Base-by-base conservation (phyloP, 2,329 filamentous ascomycete genomes). In the Harringtonia lauricola region DNA sequence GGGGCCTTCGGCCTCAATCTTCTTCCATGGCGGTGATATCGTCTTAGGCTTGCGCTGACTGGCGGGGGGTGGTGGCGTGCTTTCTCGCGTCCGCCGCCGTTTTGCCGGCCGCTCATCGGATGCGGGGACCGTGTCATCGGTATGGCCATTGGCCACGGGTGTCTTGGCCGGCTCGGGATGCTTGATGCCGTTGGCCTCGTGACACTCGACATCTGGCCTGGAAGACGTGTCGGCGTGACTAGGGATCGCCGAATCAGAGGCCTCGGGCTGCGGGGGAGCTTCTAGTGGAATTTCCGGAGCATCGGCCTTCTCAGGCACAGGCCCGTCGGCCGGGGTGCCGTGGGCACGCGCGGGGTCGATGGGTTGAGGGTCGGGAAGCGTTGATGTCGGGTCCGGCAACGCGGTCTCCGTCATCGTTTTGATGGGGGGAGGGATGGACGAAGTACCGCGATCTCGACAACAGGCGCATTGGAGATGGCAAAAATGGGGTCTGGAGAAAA, bases 21-120 rank as follows among this genome's bases (percentile, higher is more conserved):
- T 86, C 67, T 92, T 96, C 92, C 92, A 98, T 19, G 92, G 92
- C 51, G 92, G 92, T 50, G 90, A 96, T 47, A 74, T 71, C 42
- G 68, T 65, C 64, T 81, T 68, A 15, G 59, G 55, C 48, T 68
- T 62, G 49, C 67, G 59, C 47, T 62, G 50, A 44, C 47, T 54
- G 19, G 51, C 54, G 46, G 46, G 55, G 4, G 60, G 57, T 1
- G 50, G 47, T n/a, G 52, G 48, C 55, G 57, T 29, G 68, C 66
- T 21, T 65, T 72, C 49, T 59, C 65, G 67, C 26, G 75, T 69
- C 58, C 79, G 79, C 49, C 79, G 79, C 58, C 82, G 77, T 62
- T 88, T 88, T 15, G 68, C 61, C 22, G 77, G 76, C 43, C 68
- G 70, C 47, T 68, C 71, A 37, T 67, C 34, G n/a, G 14, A 6